phyloP scores from a whole-genome alignment of 768 basidiomycete species.

The Auriscalpium vulgare region DNA sequence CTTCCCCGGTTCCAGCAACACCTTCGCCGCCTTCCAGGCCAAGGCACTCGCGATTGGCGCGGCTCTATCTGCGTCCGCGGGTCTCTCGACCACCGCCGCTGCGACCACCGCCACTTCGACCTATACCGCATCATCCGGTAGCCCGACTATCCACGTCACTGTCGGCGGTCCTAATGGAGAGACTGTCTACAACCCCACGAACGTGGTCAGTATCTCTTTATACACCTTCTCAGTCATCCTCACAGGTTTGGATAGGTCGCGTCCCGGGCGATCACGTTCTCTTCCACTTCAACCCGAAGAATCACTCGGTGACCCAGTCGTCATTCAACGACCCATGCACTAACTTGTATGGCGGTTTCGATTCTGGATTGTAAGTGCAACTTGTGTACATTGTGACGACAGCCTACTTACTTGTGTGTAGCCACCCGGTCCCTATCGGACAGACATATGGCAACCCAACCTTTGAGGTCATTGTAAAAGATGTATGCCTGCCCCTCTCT shows the following conservation, averaged over 20 bases:
- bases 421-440: constrained; percentile 18
- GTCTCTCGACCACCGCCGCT: constrained; percentile 14
- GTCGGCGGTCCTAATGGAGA: constrained; percentile 3
- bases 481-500: constrained; percentile 2
- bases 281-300: constrained; percentile 22
- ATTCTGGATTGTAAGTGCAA: constrained; percentile 22
- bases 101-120: constrained; percentile 18
- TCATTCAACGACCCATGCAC: constrained; percentile 22
- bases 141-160: neutral
- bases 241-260: neutral
- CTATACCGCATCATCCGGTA: neutral
- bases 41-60: constrained; percentile 2
- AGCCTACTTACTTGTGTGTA: neutral
- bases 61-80: constrained; percentile 17
- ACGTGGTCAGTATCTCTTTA: neutral
- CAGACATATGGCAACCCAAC: constrained; percentile 3
- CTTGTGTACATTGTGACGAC: neutral
- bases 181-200: neutral
- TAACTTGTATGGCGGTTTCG: constrained; percentile 15
- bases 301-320: constrained; percentile 24
- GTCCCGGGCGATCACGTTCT: constrained; percentile 15
- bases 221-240: neutral
- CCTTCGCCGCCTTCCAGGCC: constrained; percentile 3
- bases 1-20: neutral
- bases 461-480: constrained; percentile 19